Base-by-base conservation (phyloP, 805 yeast genomes). In the Myxozyma geophila region DNA sequence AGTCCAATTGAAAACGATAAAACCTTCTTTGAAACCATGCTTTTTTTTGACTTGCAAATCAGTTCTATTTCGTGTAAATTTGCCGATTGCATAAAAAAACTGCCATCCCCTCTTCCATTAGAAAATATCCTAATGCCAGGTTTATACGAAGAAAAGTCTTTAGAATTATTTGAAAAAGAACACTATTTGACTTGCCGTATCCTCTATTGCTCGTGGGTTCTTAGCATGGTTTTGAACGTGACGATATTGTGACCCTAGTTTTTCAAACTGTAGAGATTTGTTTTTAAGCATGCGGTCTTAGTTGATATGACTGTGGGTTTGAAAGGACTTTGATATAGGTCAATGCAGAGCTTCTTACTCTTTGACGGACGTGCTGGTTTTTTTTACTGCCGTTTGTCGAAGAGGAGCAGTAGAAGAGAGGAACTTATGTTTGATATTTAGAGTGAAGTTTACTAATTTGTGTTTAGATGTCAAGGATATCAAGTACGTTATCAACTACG, bases 381-480 rank as follows among this genome's bases (percentile, higher is more conserved):
- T n/a, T n/a, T n/a, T n/a, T n/a, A n/a, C n/a, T n/a, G n/a, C n/a
- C n/a, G 13, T 39, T 39, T 39, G n/a, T 39, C n/a, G 43, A 12
- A 39, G 43, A 39, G 43, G n/a, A n/a, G n/a, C 4, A 39, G 43
- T 13, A 44, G 13, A 28, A 19, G 5, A 43, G 47, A n/a, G 19
- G 39, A 40, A 3, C 2, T 12, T 35, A 33, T 52, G 33, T 4
- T 13, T 19, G n/a, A 19, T 10, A 35, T 10, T 35, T 37, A 21
- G 17, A 15, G n/a, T 7, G 17, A 15, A 4, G 36, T 39, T 50
- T 43, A 57, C 54, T 33, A 39, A 8, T 33, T 36, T 5, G 7
- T 49, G 10, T 46, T 36, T 78, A 92, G 99, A 95, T 81, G 99
- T 95, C 79, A 95, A 95, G 83, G 99, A 98, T 78, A 90, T 95